These are phyloP conservation scores for Fusarium solani-melongenae DNA, from an alignment of 2,329 filamentous ascomycete species.

Conservation along the genomic window DNA sequence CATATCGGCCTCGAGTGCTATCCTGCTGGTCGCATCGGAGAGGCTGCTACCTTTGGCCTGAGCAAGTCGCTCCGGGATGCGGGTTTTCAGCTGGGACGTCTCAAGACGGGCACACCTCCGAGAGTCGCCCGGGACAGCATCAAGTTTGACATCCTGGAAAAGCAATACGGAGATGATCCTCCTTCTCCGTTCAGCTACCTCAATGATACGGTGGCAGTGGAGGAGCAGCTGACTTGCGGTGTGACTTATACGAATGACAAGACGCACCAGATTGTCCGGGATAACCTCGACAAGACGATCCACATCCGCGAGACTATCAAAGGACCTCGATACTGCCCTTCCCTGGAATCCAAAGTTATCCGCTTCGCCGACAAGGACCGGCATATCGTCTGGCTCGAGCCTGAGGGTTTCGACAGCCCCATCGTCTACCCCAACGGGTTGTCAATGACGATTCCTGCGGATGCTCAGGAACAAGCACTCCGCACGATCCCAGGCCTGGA, in stretches of 20 bases:
- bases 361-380: constrained; percentile 82
- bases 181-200: constrained; percentile 93
- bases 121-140: constrained; percentile 86
- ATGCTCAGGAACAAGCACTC: constrained; percentile 87
- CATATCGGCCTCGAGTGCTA: constrained; percentile 89
- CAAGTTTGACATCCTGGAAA: constrained; percentile 76
- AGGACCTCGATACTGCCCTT: constrained; percentile 94
- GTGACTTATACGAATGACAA: constrained; percentile 86
- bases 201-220: constrained; percentile 79
- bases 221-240: constrained; percentile 87
- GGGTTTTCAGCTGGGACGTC: constrained; percentile 86
- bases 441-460: constrained; percentile 93
- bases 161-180: constrained; percentile 84
- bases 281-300: constrained; percentile 94
- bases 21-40: constrained; percentile 91
- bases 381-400: constrained; percentile 97
- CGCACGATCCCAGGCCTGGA: constrained; percentile 90
- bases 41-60: constrained; percentile 90
- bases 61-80: constrained; percentile 91
- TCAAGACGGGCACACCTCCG: constrained; percentile 97
- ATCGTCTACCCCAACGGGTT: constrained; percentile 96
- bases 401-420: constrained; percentile 90
- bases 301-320: constrained; percentile 96
- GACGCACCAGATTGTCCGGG: constrained; percentile 84
- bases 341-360: constrained; percentile 92